phyloP scores from a whole-genome alignment of 2,329 filamentous ascomycete genomes.

The Calycina herbarum region DNA sequence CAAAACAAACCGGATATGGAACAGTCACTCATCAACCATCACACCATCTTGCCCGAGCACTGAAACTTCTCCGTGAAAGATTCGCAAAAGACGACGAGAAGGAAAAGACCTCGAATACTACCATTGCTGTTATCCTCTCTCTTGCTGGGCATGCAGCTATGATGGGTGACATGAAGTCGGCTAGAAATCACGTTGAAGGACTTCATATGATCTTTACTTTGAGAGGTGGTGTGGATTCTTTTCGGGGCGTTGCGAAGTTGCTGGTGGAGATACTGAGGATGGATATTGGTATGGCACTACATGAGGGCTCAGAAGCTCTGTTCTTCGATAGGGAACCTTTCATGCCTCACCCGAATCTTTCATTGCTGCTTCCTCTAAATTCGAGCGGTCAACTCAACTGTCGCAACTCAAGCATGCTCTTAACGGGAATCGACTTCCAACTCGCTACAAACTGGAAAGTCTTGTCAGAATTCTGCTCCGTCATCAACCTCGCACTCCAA shows the following conservation, averaged over 20 bases:
- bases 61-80: neutral
- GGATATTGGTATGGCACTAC: neutral
- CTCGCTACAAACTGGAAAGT: neutral
- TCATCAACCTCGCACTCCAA: slow-evolving; percentile 22
- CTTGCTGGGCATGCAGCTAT: slow-evolving; percentile 38
- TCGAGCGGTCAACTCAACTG: neutral
- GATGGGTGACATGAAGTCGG: slow-evolving; percentile 33
- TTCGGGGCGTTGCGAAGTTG: neutral
- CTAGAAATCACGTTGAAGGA: slow-evolving; percentile 33
- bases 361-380: neutral
- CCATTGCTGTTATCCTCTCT: slow-evolving; percentile 37
- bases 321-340: neutral
- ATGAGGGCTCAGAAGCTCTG: neutral
- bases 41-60: neutral
- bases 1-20: slow-evolving; percentile 26
- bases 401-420: neutral
- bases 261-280: neutral
- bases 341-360: neutral
- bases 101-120: slow-evolving; percentile 35
- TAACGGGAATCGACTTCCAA: neutral
- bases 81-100: neutral
- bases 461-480: neutral
- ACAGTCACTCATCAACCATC: slow-evolving; percentile 21
- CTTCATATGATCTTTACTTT: neutral
- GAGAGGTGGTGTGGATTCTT: neutral